These are phyloP conservation scores for Aspergillus japonicus DNA, from an alignment of 2,329 filamentous ascomycete genomes.

Conservation along the genomic window DNA sequence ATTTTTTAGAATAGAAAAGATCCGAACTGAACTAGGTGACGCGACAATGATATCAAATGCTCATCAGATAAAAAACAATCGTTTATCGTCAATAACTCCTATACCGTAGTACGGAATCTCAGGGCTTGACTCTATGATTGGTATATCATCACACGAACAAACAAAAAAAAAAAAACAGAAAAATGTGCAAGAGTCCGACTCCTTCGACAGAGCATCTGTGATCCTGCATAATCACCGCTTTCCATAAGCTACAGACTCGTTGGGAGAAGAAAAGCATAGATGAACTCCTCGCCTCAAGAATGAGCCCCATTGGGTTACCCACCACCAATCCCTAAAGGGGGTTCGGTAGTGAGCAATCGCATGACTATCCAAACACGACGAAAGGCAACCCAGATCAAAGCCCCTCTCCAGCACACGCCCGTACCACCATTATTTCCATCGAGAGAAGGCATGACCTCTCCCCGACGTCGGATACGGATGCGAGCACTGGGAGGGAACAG, in stretches of 20 bases:
- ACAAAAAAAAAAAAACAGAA: background rate
- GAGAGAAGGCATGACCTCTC: slow-evolving; percentile 15
- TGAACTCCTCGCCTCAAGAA: slow-evolving; percentile 96
- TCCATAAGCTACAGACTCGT: slow-evolving; percentile 56
- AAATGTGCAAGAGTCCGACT: slow-evolving; percentile 55
- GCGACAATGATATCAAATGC: slow-evolving; percentile 23
- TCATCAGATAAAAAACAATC: slow-evolving; percentile 53
- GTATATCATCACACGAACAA: slow-evolving; percentile 83
- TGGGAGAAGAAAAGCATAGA: slow-evolving; percentile 42
- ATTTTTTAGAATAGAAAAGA: too few species aligned
- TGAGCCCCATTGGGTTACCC: slow-evolving; percentile 99
- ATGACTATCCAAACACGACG: slow-evolving; percentile 96
- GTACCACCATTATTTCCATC: slow-evolving; percentile 39
- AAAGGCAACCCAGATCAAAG: slow-evolving; percentile 61
- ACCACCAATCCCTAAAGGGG: slow-evolving; percentile 31
- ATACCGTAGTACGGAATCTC: slow-evolving; percentile 56
- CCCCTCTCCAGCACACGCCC: slow-evolving; percentile 37
- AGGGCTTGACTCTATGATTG: slow-evolving; percentile 99
- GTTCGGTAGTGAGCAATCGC: slow-evolving; percentile 72
- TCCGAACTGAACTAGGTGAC: slow-evolving; percentile 12
- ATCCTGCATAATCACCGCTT: slow-evolving; percentile 47
- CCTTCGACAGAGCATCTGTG: slow-evolving; percentile 67
- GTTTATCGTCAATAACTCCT: slow-evolving; percentile 49
- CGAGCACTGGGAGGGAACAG: slow-evolving; percentile 42
- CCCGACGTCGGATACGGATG: slow-evolving; percentile 54